Base-by-base conservation (phyloP, 2,329 filamentous ascomycete species). In the Drechslerella stenobrocha region DNA sequence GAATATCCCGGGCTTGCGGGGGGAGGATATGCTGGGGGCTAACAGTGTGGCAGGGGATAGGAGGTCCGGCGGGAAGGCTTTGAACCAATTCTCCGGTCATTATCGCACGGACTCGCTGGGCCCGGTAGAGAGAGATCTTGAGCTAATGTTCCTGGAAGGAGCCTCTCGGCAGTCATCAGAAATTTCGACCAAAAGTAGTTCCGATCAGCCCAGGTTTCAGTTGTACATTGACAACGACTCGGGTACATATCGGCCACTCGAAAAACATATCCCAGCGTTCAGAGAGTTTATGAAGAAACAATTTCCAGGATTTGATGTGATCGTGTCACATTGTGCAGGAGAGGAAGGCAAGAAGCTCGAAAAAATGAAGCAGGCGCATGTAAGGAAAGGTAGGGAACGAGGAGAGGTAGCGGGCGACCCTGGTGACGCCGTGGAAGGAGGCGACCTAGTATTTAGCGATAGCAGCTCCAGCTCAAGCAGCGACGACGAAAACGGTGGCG, bases 191-290 rank as follows among this genome's bases (percentile, higher is more conserved):
- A 18, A 7, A 20, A 60, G 55, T 18, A 60, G 45, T 1, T 46
- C 63, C 1, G 55, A 60, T 24, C 24, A 56, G n/a, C 55, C 60
- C 5, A 55, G 55, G 23, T 67, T 67, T 11, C 63, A 67, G 28
- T 30, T 67, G 5, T 67, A 67, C 28, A 67, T 67, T 34, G 64
- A 69, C 45, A 69, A 69, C 32, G 57, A 69, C 22, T 69, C 64
- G 13, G 64, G 64, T 18, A 69, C 64, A 13, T 69, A 69, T 44
- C 51, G 64, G 6, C 64, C 64, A 0, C 32, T 47, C 2, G 58
- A 69, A 26, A 63, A 57, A 20, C 51, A 63, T 30, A 61, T 69
- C 3, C 51, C 51, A 13, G 35, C 52, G 3, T 69, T 69, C 42
- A 46, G 64, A 30, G 52, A 69, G 20, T 69, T 63, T 20, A 55